Evolutionary conservation across 1,284 basidiomycete genomes (phyloP).

Genomic region (Boletus smithii): DNA sequence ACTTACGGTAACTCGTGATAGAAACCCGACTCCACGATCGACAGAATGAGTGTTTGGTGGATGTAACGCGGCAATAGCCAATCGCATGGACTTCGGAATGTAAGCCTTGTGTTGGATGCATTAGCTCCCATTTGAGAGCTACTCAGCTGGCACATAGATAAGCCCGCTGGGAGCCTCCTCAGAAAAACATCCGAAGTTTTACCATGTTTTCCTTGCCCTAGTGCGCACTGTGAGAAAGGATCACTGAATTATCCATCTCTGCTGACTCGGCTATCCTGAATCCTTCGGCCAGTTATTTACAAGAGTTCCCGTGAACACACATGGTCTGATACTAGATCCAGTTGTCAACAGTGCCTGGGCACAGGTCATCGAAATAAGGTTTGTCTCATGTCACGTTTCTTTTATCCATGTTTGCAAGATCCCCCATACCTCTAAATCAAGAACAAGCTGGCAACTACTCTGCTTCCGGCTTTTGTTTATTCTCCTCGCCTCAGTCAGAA

Average conservation of each 20-base stretch:
- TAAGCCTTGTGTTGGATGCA: neutral
- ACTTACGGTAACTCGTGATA: neutral
- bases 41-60: neutral
- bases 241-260: conserved; percentile 14
- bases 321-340: conserved; percentile 12
- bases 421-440: conserved; percentile 19
- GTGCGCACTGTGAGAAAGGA: conserved; percentile 25
- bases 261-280: conserved; percentile 12
- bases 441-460: conserved; percentile 15
- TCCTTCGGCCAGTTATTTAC: conserved; percentile 10
- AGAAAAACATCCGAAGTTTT: conserved; percentile 19
- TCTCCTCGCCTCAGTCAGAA: conserved; percentile 14
- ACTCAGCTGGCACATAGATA: conserved; percentile 14
- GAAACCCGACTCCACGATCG: neutral
- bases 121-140: neutral
- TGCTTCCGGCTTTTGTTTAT: conserved; percentile 14
- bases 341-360: conserved; percentile 24
- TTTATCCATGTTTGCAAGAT: conserved; percentile 29
- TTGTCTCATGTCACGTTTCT: conserved; percentile 34
- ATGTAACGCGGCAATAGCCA: neutral
- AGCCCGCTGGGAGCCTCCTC: conserved; percentile 10
- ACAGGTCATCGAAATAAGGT: conserved; percentile 27
- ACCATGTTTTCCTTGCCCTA: conserved; percentile 8
- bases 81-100: neutral
- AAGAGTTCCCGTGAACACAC: conserved; percentile 16